Percentiles rank a stretch among this genome's conserved stretches.
Evolutionary conservation across 495 filamentous ascomycete species (phyloP).

Genomic region (Aspergillus hancockii): DNA sequence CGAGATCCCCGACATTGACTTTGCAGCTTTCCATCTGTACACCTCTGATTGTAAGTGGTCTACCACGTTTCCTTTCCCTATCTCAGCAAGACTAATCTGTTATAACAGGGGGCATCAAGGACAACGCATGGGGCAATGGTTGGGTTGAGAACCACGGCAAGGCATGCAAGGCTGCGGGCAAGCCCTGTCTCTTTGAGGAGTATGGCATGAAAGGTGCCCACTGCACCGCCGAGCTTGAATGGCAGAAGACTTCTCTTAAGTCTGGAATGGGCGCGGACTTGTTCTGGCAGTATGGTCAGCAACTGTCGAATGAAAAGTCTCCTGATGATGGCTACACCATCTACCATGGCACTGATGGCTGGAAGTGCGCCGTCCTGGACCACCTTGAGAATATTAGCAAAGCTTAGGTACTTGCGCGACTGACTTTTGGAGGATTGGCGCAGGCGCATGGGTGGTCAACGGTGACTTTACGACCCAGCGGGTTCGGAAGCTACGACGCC

Average conservation of each 20-base stretch:
- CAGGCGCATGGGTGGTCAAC: background rate
- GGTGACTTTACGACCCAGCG: background rate
- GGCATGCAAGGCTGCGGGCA: constrained; percentile 53
- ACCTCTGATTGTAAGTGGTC: constrained; percentile 47
- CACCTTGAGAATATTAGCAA: constrained; percentile 46
- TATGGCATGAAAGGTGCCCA: constrained; percentile 53
- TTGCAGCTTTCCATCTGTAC: constrained; percentile 66
- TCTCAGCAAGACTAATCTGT: constrained; percentile 1
- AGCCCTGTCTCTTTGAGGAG: constrained; percentile 69
- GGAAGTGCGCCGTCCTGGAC: constrained; percentile 53
- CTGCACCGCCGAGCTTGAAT: constrained; percentile 47
- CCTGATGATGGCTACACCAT: constrained; percentile 61
- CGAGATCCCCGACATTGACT: constrained; percentile 59
- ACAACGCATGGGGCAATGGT: constrained; percentile 46
- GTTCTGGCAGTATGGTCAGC: constrained; percentile 67
- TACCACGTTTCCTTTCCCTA: constrained; percentile 30
- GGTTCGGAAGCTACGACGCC: no score
- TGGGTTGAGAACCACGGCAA: constrained; percentile 65
- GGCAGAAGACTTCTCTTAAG: constrained; percentile 55
- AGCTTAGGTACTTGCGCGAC: constrained; percentile 25
- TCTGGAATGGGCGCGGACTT: constrained; percentile 56
- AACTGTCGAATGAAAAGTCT: constrained; percentile 55
- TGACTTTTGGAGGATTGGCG: background rate
- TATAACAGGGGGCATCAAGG: constrained; percentile 35
- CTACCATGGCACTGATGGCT: constrained; percentile 55